Conservation (phyloP, 2,329 filamentous ascomycete genomes). For the Plenodomus tracheiphilus region DNA sequence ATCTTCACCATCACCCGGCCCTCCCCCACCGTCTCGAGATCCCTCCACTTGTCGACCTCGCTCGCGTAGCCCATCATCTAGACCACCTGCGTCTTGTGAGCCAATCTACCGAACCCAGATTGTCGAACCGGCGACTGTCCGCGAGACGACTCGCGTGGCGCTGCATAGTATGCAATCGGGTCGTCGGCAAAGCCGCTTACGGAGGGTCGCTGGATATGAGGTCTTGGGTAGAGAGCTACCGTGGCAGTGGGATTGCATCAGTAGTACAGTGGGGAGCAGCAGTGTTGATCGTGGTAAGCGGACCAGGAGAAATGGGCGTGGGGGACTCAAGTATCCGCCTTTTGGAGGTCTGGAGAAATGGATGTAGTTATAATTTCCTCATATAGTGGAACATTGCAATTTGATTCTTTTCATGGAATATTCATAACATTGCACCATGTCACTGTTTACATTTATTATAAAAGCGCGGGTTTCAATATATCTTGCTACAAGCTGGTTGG, state of each 20-base stretch:
- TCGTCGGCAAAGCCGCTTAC: constrained; percentile 16
- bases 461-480: no score
- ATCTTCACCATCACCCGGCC: constrained; percentile 11
- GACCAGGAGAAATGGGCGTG: constrained; percentile 8
- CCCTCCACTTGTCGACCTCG: constrained; percentile 7
- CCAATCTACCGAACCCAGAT: constrained; percentile 38
- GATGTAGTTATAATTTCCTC: constrained; percentile 15
- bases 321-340: constrained; percentile 30
- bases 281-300: constrained; percentile 4
- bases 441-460: no score
- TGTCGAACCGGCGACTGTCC: constrained; percentile 26
- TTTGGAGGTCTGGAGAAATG: constrained; percentile 31
- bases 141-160: constrained; percentile 31
- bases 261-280: constrained; percentile 27
- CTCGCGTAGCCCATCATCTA: constrained; percentile 10
- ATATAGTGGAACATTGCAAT: not conserved
- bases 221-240: constrained; percentile 34
- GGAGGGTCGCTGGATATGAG: constrained; percentile 38
- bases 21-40: constrained; percentile 19
- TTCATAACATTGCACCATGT: no score
- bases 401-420: no score
- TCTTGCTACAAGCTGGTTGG: not conserved
- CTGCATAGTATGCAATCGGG: constrained; percentile 21
- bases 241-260: constrained; percentile 42
- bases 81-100: constrained; percentile 13